Conservation (phyloP, 306 rosid genomes). For the Pterocarpus santalinus region DNA sequence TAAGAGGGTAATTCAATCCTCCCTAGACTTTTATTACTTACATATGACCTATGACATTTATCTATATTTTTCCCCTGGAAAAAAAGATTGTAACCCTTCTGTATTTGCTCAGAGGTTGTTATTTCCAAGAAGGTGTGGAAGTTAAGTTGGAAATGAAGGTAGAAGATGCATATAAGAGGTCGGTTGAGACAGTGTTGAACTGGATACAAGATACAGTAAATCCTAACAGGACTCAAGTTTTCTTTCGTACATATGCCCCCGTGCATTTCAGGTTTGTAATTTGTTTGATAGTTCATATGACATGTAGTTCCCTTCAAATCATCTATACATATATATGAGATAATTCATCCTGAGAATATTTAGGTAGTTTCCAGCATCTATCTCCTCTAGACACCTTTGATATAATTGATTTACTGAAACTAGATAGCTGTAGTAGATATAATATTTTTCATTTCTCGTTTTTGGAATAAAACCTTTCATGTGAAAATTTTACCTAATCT, state of each 20-base stretch:
- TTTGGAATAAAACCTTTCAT: no score
- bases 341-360: no score
- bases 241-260: slow-evolving; percentile 86
- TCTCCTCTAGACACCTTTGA: no score
- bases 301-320: no score
- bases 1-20: slow-evolving; percentile 70
- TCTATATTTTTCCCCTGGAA: background rate
- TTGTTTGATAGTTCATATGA: slow-evolving; percentile 28
- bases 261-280: slow-evolving; percentile 85
- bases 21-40: background rate
- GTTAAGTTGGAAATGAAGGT: slow-evolving; percentile 74
- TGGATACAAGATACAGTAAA: slow-evolving; percentile 71
- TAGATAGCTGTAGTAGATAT: no score
- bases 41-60: background rate
- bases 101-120: slow-evolving; percentile 71
- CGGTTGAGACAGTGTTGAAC: slow-evolving; percentile 66
- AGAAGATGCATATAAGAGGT: slow-evolving; percentile 72
- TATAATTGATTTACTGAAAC: no score
- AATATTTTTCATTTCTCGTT: no score
- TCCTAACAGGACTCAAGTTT: slow-evolving; percentile 72
- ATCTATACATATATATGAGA: no score
- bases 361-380: no score
- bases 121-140: slow-evolving; percentile 80
- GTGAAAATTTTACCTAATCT: no score
- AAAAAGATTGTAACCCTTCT: slow-evolving; percentile 14